Base-by-base conservation (phyloP, 805 yeast species). In the Wickerhamiella bombiphila region DNA sequence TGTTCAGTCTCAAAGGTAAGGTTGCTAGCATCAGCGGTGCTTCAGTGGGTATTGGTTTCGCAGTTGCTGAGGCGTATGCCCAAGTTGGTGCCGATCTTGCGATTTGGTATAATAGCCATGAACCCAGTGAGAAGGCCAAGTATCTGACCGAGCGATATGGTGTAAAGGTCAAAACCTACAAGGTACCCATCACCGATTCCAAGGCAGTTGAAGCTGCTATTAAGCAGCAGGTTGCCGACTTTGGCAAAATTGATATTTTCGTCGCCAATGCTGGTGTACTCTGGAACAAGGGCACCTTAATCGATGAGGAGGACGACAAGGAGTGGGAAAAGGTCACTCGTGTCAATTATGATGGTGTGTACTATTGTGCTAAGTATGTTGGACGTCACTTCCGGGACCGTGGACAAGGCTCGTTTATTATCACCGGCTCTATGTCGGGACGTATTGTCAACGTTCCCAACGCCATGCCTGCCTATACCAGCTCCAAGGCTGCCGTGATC, bases 261-360 rank as follows among this genome's bases (percentile, higher is more conserved):
- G 91, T 83, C 30, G 93, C 93, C 48, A 83, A 83, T 56, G 94
- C 94, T 13, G 95, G 95, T 32, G 74, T 80, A 32, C 75, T 83
- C n/a, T 82, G 93, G 93, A 66, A 71, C 16, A 65, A 70, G 16
- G 85, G 83, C 16, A 68, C 69, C 17, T 53, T 72, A 39, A 55
- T 71, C 41, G 69, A 68, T 31, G 63, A 62, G 42, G 57, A 58
- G 37, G 66, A 66, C 47, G 66, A 66, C 45, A 61, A 60, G 38
- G 74, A 72, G 50, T 85, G 93, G 88, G 65, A 68, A 54, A 74
- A 72, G 48, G 72, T 83, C 40, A 68, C 81, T 57, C 70, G 72
- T 51, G 70, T 81, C 40, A 91, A 85, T 54, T 63, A 83, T 43
- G 76, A 80, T 54, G 85, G 91, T 7, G 81, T 80, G 29, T 81